Evolutionary conservation across 345 rosid genomes (phyloP), one percentile per base, ranked within the genome.

Genomic region (Gossypium anomalum): DNA sequence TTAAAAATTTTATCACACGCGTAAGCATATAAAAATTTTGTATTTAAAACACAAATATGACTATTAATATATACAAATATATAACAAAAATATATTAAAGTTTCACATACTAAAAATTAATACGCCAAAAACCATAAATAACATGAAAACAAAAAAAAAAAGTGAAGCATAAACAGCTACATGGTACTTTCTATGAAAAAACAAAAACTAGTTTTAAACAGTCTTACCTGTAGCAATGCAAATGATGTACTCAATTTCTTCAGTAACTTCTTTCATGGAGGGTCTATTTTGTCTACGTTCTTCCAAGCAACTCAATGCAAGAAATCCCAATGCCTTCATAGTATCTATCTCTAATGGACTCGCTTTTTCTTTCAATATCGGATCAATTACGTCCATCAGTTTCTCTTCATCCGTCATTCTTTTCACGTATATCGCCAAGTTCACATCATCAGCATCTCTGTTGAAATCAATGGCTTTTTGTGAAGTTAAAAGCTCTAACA

Each of bases 211-310:
- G 66, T 29, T 61, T 29, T 61, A 43, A 5, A 61, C 66, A 7
- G 44, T 4, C 44, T 61, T 61, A 15, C 66, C 66, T 27, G 43
- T 25, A 29, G 66, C 66, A 61, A 61, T 61, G 38, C 66, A 61
- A n/a, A 61, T 61, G 12, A 61, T 61, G 66, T 84, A 87, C 76
- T 87, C 86, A 19, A 89, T 86, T 75, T 89, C 91, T 55, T 82
- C 84, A 0, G 85, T 78, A 4, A 84, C 88, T 77, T 87, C 88
- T 78, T 87, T 89, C 89, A 89, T 89, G 1, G 92, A 79, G 48
- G 93, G 93, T 71, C 93, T 81, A 56, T 86, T 80, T 75, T 89
- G 88, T 73, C 93, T 82, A 22, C 79, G 80, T 13, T 89, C 93
- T 67, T 89, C 91, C 82, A 87, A 48, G 80, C 93, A 89, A 15